Base-by-base conservation (phyloP, 1,284 basidiomycete genomes). In the Calocybe gambosa region DNA sequence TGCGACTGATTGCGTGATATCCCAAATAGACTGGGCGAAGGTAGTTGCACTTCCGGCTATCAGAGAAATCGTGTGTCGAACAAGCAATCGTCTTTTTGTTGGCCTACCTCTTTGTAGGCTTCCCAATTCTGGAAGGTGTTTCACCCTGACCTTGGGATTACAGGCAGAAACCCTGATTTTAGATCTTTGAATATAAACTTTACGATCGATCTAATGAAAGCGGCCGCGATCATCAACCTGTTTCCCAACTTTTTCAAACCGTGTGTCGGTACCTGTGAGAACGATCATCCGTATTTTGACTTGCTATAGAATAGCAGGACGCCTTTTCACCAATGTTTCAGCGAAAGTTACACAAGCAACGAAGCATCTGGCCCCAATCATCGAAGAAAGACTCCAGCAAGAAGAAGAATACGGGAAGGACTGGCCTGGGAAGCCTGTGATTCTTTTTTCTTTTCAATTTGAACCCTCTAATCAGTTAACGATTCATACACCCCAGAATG, bases 121-220 rank as follows among this genome's bases (percentile, higher is more conserved):
- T 34, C 6, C 10, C n/a, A 13, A 34, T 34, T 15, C n/a, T 34
- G 9, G 31, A 8, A 12, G n/a, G 8, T 8, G 3, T 4, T 7
- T 34, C 21, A 23, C 13, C 15, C 31, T 34, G 31, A 34, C 31
- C 8, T 6, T 8, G 7, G n/a, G n/a, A 3, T 21, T 3, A n/a
- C 16, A 76, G 75, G 75, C 51, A 61, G 68, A 23, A 47, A 75
- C 42, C 51, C 54, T 0, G 71, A 68, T 10, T 74, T 62, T 50
- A 53, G 61, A 13, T 55, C 61, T 12, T 55, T 73, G 9, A 68
- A 62, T 42, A 60, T 67, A 2, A 45, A 53, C 4, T 67, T 60
- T 42, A 58, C 68, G 0, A 5, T 63, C 5, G 58, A 64, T 35
- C 53, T 71, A 5, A 21, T 63, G 3, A 58, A 55, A 37, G 58